Evolutionary conservation across 768 basidiomycete genomes (phyloP), one percentile per base, ranked within the genome.

Genomic region (Termitomyces sp.): DNA sequence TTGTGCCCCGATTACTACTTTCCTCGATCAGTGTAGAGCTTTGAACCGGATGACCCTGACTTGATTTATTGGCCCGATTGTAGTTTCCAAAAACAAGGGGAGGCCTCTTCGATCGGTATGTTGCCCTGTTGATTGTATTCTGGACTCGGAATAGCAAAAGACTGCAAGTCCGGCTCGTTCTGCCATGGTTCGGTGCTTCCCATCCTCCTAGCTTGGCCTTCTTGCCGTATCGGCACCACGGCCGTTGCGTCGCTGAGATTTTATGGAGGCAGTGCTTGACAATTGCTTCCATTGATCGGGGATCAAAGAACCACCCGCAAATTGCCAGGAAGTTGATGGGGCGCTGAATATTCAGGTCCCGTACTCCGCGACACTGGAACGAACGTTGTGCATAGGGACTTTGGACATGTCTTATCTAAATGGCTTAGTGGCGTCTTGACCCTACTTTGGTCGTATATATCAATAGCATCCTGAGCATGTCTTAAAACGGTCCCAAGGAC

Each of bases 271-370:
- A 59, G 78, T 79, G 72, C 75, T 74, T 79, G 72, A 66, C 61
- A 63, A 50, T 71, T 72, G 67, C 72, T 76, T 78, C 73, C 73
- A 73, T 78, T 86, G 84, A 86, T 86, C 84, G 82, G 83, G 78
- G 82, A 86, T 86, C 84, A 86, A 76, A 69, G 69, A 69, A 71
- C 54, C 71, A 65, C 69, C 76, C 77, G 75, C 70, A 72, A 70
- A 57, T 71, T 72, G 69, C 67, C 69, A 71, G 55, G 65, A 69
- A 66, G 65, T 25, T 43, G 63, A 63, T 65, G 62, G 62, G 43
- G 57, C 57, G 58, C 58, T 64, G 55, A 56, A 63, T 63, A 53
- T 67, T 65, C 45, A 64, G 40, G 56, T 64, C 65, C 65, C 65
- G 60, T 57, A 65, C 67, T 65, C 68, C 65, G 68, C 66, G 68